phyloP scores from a whole-genome alignment of 805 yeast genomes.

The Candida incommunis region DNA sequence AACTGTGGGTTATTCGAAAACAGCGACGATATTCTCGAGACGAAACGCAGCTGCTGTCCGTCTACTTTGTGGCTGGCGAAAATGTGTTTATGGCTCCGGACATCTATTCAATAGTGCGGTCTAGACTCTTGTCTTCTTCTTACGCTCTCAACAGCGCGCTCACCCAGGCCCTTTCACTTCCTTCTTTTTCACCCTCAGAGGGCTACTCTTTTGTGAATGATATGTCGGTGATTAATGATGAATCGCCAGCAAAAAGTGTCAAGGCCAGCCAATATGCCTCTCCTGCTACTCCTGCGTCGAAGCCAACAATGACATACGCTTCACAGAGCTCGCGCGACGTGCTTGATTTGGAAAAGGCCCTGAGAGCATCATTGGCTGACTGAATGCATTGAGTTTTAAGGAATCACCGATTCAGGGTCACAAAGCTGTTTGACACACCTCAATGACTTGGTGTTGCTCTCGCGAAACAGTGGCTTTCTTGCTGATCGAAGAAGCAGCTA shows the following conservation, averaged over 20 bases:
- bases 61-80: conserved; percentile 82
- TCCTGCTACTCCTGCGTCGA: background rate
- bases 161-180: conserved; percentile 30
- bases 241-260: background rate
- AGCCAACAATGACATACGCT: background rate
- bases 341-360: background rate
- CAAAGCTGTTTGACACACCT: no score
- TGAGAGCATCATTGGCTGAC: background rate
- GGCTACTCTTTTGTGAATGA: conserved; percentile 36
- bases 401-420: no score
- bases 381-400: background rate
- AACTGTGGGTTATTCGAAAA: conserved; percentile 80
- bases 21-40: conserved; percentile 49
- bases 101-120: conserved; percentile 54
- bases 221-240: conserved; percentile 6
- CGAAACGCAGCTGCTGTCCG: conserved; percentile 43
- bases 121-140: conserved; percentile 46
- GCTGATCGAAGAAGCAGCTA: no score
- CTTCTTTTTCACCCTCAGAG: conserved; percentile 43
- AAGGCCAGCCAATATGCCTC: background rate
- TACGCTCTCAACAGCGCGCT: conserved; percentile 33
- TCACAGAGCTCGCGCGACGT: background rate
- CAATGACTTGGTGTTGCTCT: no score
- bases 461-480: no score
- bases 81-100: conserved; percentile 85